A percentile compares a stretch with the other conserved stretches of the same genome.
Conservation (phyloP, 1,284 basidiomycete genomes). For the Nidula niveotomentosa region DNA sequence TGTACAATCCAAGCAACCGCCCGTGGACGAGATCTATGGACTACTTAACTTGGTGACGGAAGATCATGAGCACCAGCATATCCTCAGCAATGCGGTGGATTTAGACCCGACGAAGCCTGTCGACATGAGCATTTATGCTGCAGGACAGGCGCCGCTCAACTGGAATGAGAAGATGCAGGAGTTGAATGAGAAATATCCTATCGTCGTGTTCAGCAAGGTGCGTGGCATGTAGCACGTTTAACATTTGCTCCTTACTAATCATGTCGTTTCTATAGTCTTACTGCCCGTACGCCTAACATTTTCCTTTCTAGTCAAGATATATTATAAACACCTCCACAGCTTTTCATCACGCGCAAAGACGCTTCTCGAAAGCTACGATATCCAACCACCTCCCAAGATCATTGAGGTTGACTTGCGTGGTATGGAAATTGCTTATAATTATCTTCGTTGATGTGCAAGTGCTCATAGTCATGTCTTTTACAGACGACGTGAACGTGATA, state of each 20-base stretch:
- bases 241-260: not conserved
- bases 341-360: slow-evolving; percentile 71
- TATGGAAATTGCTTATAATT: slow-evolving; percentile 27
- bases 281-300: slow-evolving; percentile 51
- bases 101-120: slow-evolving; percentile 45
- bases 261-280: slow-evolving; percentile 45
- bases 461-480: slow-evolving; percentile 1
- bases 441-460: slow-evolving; percentile 4
- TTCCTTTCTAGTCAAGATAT: not conserved
- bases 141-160: slow-evolving; percentile 34
- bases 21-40: slow-evolving; percentile 60
- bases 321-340: slow-evolving; percentile 28
- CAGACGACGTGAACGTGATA: slow-evolving; percentile 63
- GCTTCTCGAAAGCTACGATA: slow-evolving; percentile 63
- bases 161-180: slow-evolving; percentile 47
- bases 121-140: slow-evolving; percentile 51
- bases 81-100: slow-evolving; percentile 37
- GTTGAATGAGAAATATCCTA: slow-evolving; percentile 54
- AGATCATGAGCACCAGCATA: slow-evolving; percentile 38
- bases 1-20: slow-evolving; percentile 19
- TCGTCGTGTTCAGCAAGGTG: slow-evolving; percentile 83
- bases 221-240: slow-evolving; percentile 9
- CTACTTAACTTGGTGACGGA: slow-evolving; percentile 61
- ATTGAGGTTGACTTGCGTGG: slow-evolving; percentile 77
- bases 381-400: slow-evolving; percentile 67